Percentiles rank a stretch among this genome's conserved stretches.
These are phyloP conservation scores for Colletotrichum lindemuthianum DNA, from an alignment of 2,329 filamentous ascomycete species.

Conservation along the genomic window DNA sequence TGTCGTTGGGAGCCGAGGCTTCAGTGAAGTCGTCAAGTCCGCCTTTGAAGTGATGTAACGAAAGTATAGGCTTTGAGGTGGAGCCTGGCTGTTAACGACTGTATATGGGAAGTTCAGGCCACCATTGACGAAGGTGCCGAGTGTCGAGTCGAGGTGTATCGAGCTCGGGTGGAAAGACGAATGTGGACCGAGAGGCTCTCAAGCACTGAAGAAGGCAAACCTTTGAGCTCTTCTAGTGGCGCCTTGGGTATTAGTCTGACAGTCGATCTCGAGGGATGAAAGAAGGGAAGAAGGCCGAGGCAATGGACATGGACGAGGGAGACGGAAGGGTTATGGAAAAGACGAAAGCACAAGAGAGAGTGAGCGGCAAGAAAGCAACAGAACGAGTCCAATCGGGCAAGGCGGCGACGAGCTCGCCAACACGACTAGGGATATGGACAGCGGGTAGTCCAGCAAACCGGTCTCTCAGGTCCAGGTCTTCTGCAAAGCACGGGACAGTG, in stretches of 20 bases:
- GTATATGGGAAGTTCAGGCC: slow-evolving; percentile 13
- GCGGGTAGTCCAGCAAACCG: slow-evolving; percentile 20
- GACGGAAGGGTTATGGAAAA: slow-evolving; percentile 27
- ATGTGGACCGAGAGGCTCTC: slow-evolving; percentile 19
- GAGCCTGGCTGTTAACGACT: slow-evolving; percentile 27
- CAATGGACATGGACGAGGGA: slow-evolving; percentile 27
- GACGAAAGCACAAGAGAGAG: slow-evolving; percentile 20
- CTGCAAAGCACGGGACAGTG: too few relatives aligned
- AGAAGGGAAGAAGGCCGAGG: slow-evolving; percentile 24
- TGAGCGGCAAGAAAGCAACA: slow-evolving; percentile 23
- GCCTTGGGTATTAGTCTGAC: slow-evolving; percentile 29
- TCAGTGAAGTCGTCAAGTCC: not conserved
- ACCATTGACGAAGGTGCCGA: slow-evolving; percentile 24
- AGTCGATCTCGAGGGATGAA: slow-evolving; percentile 29
- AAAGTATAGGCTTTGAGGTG: slow-evolving; percentile 32
- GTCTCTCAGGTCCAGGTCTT: slow-evolving; percentile 9
- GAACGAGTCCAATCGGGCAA: slow-evolving; percentile 28
- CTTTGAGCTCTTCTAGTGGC: slow-evolving; percentile 25
- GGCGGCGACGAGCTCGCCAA: slow-evolving; percentile 34
- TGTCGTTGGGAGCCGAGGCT: not conserved
- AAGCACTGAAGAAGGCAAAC: slow-evolving; percentile 26
- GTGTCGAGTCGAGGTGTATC: slow-evolving; percentile 16
- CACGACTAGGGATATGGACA: slow-evolving; percentile 21
- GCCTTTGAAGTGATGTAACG: slow-evolving; percentile 13
- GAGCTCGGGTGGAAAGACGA: slow-evolving; percentile 14